Evolutionary conservation across 164 flowering plant species (phyloP), one percentile per base, ranked within the genome.

Genomic region (Stephania japonica): DNA sequence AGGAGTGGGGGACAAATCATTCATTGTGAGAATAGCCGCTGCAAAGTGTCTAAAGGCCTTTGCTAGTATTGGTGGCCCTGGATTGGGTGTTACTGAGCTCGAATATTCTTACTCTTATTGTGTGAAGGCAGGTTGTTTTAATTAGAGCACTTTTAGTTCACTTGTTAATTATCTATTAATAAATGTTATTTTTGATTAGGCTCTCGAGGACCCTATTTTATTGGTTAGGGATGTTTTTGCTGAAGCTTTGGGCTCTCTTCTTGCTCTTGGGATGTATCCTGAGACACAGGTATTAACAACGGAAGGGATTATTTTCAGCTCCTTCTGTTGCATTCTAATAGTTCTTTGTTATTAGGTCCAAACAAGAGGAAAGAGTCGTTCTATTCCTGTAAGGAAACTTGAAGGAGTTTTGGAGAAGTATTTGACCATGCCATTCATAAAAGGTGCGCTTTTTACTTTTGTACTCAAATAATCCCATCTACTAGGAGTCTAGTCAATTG

Each of bases 261-360:
- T 96, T 83, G 98, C 98, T 81, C 92, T 93, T 76, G 94, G 91
- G 79, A 89, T 96, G 98, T 89, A 90, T 75, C 96, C 99, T 78
- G 90, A 89, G 69, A 92, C 97, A 66, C 95, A 88, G 88, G 99
- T 93, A 77, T 26, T 24, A 27, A 32, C 38, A 4, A 32, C 3
- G 4, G 38, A 32, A 32, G 4, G 4, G 38, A 32, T 32, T 32
- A 32, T 32, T 32, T 2, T 32, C 38, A 32, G 38, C 38, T 32
- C 38, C 38, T 32, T 32, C 38, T 32, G 38, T 32, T 2, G 38
- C 38, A 32, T 32, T 32, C 38, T 32, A 32, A 32, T 32, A 32
- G 38, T 32, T 32, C 38, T 32, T 32, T 32, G 4, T 32, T 32
- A 32, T 32, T 32, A 32, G 38, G 38, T 32, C 38, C 38, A 32